Conservation (phyloP, 75 land plant species). For the Pinus taeda region DNA sequence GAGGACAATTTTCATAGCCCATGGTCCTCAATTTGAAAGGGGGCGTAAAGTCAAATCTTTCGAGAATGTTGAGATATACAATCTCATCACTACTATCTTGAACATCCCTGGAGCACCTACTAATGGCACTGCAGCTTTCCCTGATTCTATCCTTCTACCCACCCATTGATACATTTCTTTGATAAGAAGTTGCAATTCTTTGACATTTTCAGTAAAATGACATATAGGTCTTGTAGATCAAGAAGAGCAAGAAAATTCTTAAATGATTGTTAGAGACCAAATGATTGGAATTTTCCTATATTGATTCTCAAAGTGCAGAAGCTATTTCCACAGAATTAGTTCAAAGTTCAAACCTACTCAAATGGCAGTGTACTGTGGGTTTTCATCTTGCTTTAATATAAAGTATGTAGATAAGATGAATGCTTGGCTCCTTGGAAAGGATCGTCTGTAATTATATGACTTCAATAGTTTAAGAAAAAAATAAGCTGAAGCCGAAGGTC, state of each 20-base stretch:
- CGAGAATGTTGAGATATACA: conserved; percentile 85
- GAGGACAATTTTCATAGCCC: conserved; percentile 88
- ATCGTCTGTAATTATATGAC: not conserved
- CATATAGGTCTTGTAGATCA: not conserved
- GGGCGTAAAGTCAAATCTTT: conserved; percentile 83
- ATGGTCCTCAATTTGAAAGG: conserved; percentile 84
- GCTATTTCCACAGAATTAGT: not conserved
- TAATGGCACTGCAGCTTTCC: conserved; percentile 73
- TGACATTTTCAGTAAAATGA: not conserved
- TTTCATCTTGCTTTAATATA: not conserved
- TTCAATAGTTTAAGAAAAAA: not conserved
- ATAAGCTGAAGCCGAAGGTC: not conserved
- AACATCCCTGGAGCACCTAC: conserved; percentile 66
- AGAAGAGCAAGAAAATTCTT: not conserved
- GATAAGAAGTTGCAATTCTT: not conserved
- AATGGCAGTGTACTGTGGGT: not conserved
- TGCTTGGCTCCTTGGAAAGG: not conserved
- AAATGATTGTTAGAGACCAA: not conserved
- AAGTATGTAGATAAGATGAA: not conserved
- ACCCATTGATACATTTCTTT: conserved; percentile 4
- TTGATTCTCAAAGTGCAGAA: not conserved
- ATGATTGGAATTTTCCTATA: not conserved
- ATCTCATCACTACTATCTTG: conserved; percentile 72
- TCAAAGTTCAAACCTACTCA: not conserved
- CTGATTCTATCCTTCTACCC: conserved; percentile 57